Evolutionary conservation across 2,329 filamentous ascomycete genomes (phyloP), one percentile per base, ranked within the genome.

Genomic region (Arthrocladium fulminans): DNA sequence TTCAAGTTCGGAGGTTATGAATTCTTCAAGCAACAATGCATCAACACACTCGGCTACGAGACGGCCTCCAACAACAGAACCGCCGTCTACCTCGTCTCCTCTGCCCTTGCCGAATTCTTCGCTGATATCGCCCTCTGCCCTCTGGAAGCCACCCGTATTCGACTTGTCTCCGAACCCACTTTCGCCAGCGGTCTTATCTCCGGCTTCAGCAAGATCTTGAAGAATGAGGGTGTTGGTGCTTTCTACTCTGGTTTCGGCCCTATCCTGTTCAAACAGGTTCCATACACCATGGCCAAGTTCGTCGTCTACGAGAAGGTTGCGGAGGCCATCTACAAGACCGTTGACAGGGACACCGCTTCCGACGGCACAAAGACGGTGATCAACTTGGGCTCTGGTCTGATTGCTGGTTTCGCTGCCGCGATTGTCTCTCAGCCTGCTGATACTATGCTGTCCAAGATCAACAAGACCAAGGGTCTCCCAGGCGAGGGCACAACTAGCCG

Each of bases 1-100:
- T 82, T 92, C 79, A 94, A 94, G 76, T 92, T 92, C 70, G 88
- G 88, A 70, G 88, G 88, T 68, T 94, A 94, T 72, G 88, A 94
- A 75, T 83, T 94, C 74, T 94, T 94, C 84, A 94, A 94, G 83
- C 80, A 89, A 75, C 85, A 92, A 73, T 80, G 75, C 66, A 92
- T 94, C 72, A 84, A 87, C 76, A 54, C 76, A 55, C 71, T 94
- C 63, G 88, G 88, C 64, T 81, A 82, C 67, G 85, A 89, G 71
- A 80, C 75, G 57, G 86, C 86, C 61, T 76, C 76, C 62, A 78
- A 87, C 70, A 87, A 89, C 80, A 80, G 85, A 61, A 88, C 84
- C 54, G 80, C 80, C 58, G 81, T 90, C 72, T 90, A 90, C 78
- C 79, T 88, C 58, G 84, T 77, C 59, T 77, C 76, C 23, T 72